Base-by-base conservation (phyloP, 2,329 filamentous ascomycete genomes). In the Uncinocarpus reesii region DNA sequence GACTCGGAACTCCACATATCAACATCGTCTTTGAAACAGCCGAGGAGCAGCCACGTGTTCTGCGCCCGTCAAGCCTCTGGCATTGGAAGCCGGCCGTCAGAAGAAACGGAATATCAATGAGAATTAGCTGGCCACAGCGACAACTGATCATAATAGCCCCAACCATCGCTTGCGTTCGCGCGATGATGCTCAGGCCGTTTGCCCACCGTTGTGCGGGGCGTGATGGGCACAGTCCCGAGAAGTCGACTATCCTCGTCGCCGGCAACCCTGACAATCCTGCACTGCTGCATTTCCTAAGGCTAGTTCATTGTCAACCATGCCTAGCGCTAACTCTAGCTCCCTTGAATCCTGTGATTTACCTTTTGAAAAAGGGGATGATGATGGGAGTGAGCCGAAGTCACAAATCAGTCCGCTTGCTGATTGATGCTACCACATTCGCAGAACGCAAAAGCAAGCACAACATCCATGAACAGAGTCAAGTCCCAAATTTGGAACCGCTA, bases 391-490 rank as follows among this genome's bases (percentile, higher is more conserved):
- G 32, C 42, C 34, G 2, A 41, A 23, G 23, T 35, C 20, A 16
- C n/a, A 45, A 35, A 32, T 40, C 35, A 16, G 18, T 36, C 18
- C 13, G 16, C 2, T 13, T 31, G 26, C 35, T 16, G 23, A 20
- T n/a, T n/a, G n/a, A n/a, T n/a, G n/a, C n/a, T n/a, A n/a, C n/a
- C 28, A 16, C 31, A 24, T 48, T 48, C 32, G 37, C 40, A 31
- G 46, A 37, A 48, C n/a, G 15, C 46, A 42, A 48, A 48, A 37
- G 28, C 20, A 43, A 48, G 15, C 7, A 47, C 11, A 38, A 2
- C 4, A 21, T 7, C 21, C 20, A 35, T 37, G 26, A 5, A 16
- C 32, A 16, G 18, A 46, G 21, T 31, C 36, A 41, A 29, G 8
- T 32, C 44, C 20, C n/a, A 20, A 40, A 23, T 23, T 40, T 28